Percentiles rank a stretch among this genome's conserved stretches.
These are phyloP conservation scores for Pulicaria dysenterica DNA, from an alignment of 129 eudicot species.

Conservation along the genomic window DNA sequence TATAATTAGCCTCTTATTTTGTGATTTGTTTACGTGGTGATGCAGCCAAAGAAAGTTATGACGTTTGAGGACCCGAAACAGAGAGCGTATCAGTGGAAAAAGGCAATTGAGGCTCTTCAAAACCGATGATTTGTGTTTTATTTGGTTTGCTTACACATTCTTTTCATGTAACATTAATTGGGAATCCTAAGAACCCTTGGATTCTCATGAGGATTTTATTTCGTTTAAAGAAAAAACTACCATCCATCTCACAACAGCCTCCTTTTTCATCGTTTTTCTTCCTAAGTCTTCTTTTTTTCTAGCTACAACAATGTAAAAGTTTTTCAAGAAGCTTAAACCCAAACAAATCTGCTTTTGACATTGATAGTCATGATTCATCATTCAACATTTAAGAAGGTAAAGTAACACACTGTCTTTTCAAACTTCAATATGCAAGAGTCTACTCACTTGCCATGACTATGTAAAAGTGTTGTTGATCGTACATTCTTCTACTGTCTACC, in stretches of 20 bases:
- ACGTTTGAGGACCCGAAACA: slow-evolving; percentile 89
- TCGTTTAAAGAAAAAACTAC: slow-evolving; percentile 16
- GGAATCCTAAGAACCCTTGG: slow-evolving; percentile 38
- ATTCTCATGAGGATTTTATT: slow-evolving; percentile 35
- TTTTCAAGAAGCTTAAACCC: too few species aligned
- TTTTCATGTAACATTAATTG: slow-evolving; percentile 46
- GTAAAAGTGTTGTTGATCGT: too few species aligned
- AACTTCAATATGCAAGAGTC: too few species aligned
- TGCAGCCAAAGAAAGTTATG: slow-evolving; percentile 91
- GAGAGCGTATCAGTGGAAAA: slow-evolving; percentile 92
- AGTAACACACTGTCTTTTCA: too few species aligned
- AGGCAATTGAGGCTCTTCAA: slow-evolving; percentile 90
- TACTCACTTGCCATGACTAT: too few species aligned
- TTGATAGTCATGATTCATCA: too few species aligned
- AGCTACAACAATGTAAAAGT: too few species aligned
- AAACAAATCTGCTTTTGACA: too few species aligned
- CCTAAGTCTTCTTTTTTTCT: not conserved
- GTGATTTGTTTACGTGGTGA: slow-evolving; percentile 1
- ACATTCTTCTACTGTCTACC: too few species aligned
- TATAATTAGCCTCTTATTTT: not conserved
- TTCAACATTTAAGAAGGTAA: too few species aligned
- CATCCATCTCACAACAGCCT: slow-evolving; percentile 23
- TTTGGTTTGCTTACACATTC: slow-evolving; percentile 43
- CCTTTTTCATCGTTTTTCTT: slow-evolving; percentile 14
- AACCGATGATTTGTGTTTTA: slow-evolving; percentile 52